Evolutionary conservation across 768 basidiomycete species (phyloP), one percentile per base, ranked within the genome.

Genomic region (Russula brevipes): DNA sequence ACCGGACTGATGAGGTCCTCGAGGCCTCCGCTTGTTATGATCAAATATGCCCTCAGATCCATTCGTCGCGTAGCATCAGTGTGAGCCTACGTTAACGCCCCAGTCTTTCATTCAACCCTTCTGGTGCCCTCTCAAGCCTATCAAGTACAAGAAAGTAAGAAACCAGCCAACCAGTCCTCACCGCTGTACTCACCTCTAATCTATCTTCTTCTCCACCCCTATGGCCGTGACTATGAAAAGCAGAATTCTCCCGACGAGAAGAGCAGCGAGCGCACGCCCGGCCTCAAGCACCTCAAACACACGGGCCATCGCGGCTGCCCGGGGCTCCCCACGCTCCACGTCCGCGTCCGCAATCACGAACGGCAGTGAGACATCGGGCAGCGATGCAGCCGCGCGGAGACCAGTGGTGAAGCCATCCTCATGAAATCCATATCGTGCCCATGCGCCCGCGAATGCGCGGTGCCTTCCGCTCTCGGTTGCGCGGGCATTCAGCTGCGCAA

Each of bases 401-500:
- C 79, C 80, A 1, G 77, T 74, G 2, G 80, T 74, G 71, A 89
- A 89, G 2, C 86, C 88, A 69, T 90, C 90, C 73, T 91, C 88
- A 74, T 92, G 89, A 78, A 91, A 90, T 17, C 88, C 89, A 68
- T 89, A 90, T 60, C 82, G 82, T 50, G 85, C 79, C 77, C 86
- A 91, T 31, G 89, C 89, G 10, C 88, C 87, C 2, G 77, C 86
- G 69, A 75, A 82, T 8, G 85, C 80, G 66, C 89, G 80, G 4
- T 81, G 80, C 9, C 86, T 79, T 51, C 73, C 91, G 9, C 46
- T 39, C 36, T 38, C 46, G 5, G 24, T 3, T 2, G 88, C 51
- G n/a, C 31, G 33, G 9, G 24, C n/a, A 36, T 60, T 54, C 59
- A 90, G 90, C 16, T 69, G 71, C 54, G 71, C 70, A 70, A 89